Conservation (phyloP, 495 filamentous ascomycete species). For the Tuber borchii region DNA sequence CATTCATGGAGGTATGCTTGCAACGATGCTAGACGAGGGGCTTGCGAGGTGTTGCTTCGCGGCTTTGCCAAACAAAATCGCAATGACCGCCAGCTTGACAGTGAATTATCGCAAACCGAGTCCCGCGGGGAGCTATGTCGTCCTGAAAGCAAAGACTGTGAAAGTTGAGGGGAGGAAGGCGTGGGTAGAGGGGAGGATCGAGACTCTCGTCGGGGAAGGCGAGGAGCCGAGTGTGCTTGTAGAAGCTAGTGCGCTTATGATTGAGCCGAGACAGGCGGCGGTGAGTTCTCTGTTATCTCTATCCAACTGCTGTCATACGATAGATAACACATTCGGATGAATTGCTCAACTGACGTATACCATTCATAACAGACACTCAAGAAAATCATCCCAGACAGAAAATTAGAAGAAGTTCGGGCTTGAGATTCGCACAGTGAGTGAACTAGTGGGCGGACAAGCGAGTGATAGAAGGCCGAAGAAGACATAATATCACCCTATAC, state of each 20-base stretch:
- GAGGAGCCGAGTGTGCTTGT: constrained; percentile 61
- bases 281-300: constrained; percentile 43
- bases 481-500: not conserved
- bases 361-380: not conserved
- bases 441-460: not conserved
- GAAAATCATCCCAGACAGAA: not conserved
- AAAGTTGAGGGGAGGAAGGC: constrained; percentile 93
- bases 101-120: constrained; percentile 81
- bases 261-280: constrained; percentile 78
- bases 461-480: not conserved
- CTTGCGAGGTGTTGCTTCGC: constrained; percentile 85
- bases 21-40: constrained; percentile 88
- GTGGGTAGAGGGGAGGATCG: constrained; percentile 88
- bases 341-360: not conserved
- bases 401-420: not conserved
- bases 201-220: constrained; percentile 61
- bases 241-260: constrained; percentile 77
- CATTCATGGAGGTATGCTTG: constrained; percentile 83
- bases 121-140: constrained; percentile 67
- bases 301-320: not conserved
- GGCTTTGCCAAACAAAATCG: constrained; percentile 80
- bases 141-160: constrained; percentile 70
- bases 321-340: not conserved
- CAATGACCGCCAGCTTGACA: constrained; percentile 82
- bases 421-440: not conserved